A percentile compares a stretch with the other conserved stretches of the same genome.
Conservation (phyloP, 2,329 filamentous ascomycete species). For the Fusarium ramigenum region DNA sequence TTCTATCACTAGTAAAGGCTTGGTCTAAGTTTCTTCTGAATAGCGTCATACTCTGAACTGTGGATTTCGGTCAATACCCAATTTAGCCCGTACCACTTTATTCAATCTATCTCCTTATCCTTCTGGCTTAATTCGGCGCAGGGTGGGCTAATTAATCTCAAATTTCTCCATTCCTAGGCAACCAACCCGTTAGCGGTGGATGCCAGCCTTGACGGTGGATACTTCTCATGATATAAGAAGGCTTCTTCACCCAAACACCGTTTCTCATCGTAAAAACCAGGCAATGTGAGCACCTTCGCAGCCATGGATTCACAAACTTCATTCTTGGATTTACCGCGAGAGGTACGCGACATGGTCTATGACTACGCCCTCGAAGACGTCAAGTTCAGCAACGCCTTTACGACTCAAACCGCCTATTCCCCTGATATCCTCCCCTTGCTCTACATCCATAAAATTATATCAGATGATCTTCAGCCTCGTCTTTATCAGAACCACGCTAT, state of each 20-base stretch:
- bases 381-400: background rate
- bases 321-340: background rate
- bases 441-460: background rate
- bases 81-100: background rate
- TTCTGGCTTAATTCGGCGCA: background rate
- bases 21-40: too few species aligned
- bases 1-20: too few species aligned
- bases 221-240: background rate
- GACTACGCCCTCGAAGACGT: background rate
- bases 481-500: background rate
- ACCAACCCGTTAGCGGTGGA: background rate
- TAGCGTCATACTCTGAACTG: too few species aligned
- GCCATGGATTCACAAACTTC: background rate
- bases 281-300: fast-evolving
- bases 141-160: background rate
- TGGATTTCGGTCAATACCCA: background rate
- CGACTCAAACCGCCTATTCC: background rate
- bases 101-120: background rate
- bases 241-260: too few species aligned
- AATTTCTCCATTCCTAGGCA: background rate
- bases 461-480: background rate
- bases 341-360: background rate
- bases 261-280: fast-evolving
- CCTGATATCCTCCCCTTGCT: background rate
- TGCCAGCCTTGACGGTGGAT: background rate